Evolutionary conservation across 2,329 filamentous ascomycete species (phyloP).

Genomic region (Cordyceps fumosorosea): DNA sequence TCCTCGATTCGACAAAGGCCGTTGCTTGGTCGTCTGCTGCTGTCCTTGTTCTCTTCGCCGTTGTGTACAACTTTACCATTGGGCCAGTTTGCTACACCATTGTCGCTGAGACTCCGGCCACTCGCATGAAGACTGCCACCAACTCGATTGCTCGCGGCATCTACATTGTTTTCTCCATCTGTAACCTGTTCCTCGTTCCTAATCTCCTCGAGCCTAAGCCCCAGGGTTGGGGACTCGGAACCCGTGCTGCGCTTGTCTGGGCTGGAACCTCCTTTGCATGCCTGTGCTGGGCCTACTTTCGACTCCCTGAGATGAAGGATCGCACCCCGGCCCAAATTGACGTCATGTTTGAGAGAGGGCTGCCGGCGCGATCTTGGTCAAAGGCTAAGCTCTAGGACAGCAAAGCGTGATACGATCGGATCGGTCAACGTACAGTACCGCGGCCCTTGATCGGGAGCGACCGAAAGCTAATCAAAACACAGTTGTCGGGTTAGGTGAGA

Average conservation of each 20-base stretch:
- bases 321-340: conserved; percentile 19
- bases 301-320: conserved; percentile 20
- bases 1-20: conserved; percentile 16
- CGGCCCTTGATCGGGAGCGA: neutral
- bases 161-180: conserved; percentile 16
- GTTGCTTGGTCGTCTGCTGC: conserved; percentile 29
- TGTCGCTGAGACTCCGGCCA: conserved; percentile 34
- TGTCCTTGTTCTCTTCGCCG: conserved; percentile 32
- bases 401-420: neutral
- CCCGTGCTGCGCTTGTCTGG: conserved; percentile 17
- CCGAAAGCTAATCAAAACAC: neutral
- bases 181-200: conserved; percentile 18
- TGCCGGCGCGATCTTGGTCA: conserved; percentile 18
- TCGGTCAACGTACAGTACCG: neutral
- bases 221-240: conserved; percentile 17
- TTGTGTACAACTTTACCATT: conserved; percentile 37
- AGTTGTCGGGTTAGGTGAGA: neutral
- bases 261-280: conserved; percentile 14
- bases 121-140: conserved; percentile 19
- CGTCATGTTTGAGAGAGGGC: conserved; percentile 18
- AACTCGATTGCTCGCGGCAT: conserved; percentile 17
- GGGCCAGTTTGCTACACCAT: conserved; percentile 32
- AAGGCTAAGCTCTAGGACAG: conserved; percentile 7
- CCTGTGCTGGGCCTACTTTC: conserved; percentile 18
- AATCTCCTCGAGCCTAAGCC: conserved; percentile 18